Evolutionary conservation across 1,139 yeast genomes (phyloP), one percentile per base, ranked within the genome.

Genomic region (Pichiaceae sp.): DNA sequence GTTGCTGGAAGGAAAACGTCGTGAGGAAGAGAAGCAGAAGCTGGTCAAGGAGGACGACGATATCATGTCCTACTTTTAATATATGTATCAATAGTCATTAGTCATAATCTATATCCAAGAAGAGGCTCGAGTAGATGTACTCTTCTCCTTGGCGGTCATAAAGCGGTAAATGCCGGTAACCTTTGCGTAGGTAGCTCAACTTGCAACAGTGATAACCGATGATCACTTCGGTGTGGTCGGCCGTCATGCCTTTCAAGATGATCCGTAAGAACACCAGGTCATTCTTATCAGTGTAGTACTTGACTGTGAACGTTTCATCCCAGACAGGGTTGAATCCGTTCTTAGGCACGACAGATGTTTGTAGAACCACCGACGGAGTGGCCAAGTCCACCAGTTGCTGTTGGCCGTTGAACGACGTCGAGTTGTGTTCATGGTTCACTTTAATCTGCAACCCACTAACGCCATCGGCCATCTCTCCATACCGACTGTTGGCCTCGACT

Each of bases 311-410:
- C 4, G 54, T 56, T 35, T 72, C 66, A 47, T 80, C 74, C 96
- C 96, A 87, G 2, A 70, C 60, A 0, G 97, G 96, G 54, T 83
- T 87, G 57, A 84, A 86, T 0, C 96, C 96, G 56, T 87, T 86
- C 37, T 70, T 69, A 16, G 52, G 40, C 3, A 74, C 63, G 3
- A 62, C 52, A 4, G 56, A 44, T 0, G 85, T 70, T 37, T 57
- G 28, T 37, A 50, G 54, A 5, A 45, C 37, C 9, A 40, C 49
- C n/a, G 48, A 40, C 6, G 51, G 47, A 12, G 40, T 32, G 2
- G 31, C 39, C 11, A 19, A 15, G 25, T 29, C 14, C 24, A 12
- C 7, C 18, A 30, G 2, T 38, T 38, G 24, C 23, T 14, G 15
- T 30, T 33, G 19, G 26, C 17, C 18, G 20, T 27, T 25, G 17